These are phyloP conservation scores for Eimeria nieschulzi DNA, from an alignment of 169 alveolate genomes.

Conservation along the genomic window DNA sequence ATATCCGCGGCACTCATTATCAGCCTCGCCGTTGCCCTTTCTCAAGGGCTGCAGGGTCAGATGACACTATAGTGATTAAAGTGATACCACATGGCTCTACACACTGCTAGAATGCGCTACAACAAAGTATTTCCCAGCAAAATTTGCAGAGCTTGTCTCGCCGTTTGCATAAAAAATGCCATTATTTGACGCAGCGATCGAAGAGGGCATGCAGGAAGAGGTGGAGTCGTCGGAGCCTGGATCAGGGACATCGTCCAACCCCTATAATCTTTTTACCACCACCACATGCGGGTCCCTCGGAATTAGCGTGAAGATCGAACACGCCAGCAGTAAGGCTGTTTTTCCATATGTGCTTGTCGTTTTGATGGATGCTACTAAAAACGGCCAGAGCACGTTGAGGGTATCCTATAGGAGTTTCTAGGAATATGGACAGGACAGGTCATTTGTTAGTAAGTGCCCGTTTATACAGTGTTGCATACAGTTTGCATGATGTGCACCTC, in stretches of 20 bases:
- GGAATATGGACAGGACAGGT: too few species aligned
- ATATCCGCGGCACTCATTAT: not conserved
- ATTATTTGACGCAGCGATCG: conserved; percentile 24
- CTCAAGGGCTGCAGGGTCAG: conserved; percentile 32
- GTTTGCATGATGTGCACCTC: too few species aligned
- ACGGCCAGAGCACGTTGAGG: too few species aligned
- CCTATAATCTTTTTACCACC: conserved; percentile 64
- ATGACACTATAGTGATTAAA: too few species aligned
- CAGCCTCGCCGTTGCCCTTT: conserved; percentile 32
- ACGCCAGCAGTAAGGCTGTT: conserved; percentile 62
- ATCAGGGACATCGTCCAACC: conserved; percentile 33
- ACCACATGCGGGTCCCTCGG: conserved; percentile 68
- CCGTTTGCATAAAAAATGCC: not conserved
- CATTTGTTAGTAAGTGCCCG: too few species aligned
- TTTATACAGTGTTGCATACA: too few species aligned
- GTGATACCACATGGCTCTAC: too few species aligned
- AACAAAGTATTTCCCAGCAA: too few species aligned
- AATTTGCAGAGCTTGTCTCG: not conserved
- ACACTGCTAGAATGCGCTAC: too few species aligned
- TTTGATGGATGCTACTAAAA: not conserved
- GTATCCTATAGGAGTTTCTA: too few species aligned
- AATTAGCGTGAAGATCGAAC: conserved; percentile 65
- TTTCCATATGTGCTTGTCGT: not conserved
- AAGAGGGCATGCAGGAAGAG: conserved; percentile 32
- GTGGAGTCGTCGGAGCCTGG: not conserved